Evolutionary conservation across 208 protist species (phyloP), one percentile per base, ranked within the genome.

Genomic region (Crithidia mellificae): DNA sequence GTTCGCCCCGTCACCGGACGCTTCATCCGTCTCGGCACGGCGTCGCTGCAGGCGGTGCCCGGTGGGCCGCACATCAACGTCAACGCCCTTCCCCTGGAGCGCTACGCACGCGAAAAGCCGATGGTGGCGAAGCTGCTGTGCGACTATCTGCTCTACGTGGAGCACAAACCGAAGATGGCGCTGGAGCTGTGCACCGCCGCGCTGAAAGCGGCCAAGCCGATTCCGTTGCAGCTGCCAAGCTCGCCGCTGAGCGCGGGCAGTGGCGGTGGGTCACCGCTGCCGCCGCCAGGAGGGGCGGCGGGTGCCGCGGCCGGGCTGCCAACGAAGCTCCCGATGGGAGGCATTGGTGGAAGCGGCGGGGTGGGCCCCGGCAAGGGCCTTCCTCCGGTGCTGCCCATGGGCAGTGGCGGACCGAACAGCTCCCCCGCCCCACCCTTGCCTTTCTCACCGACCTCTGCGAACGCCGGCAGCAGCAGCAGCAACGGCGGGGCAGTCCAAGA

Each of bases 61-160:
- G 88, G 84, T 32, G 92, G 89, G 0, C 72, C 88, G 24, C 94
- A 97, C 71, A 92, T 98, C 61, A 77, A 96, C 71, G 68, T 96
- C 25, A 78, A 88, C 62, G 61, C 72, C 11, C 78, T 98, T 3
- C 79, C 98, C 64, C 64, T 99, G 7, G 77, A 91, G 49, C 96
- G 96, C 72, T 98, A 98, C 78, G 96, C 91, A 12, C 77, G 73
- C 0, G 71, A 78, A 58, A 84, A 85, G 56, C 96, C 96, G 17
- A 84, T 97, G 66, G 57, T 98, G 24, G 91, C 93, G 11, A 98
- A 97, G 78, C 79, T 96, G 34, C 81, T 98, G 24, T 98, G 92
- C 74, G 96, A 98, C 61, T 98, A 98, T 63, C 72, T 98, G 12
- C 81, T 98, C 17, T 94, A 96, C 79, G 87, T 95, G 34, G 95